Evolutionary conservation across 2,329 filamentous ascomycete species (phyloP), one percentile per base, ranked within the genome.

Genomic region (Verticillium albo-atrum): DNA sequence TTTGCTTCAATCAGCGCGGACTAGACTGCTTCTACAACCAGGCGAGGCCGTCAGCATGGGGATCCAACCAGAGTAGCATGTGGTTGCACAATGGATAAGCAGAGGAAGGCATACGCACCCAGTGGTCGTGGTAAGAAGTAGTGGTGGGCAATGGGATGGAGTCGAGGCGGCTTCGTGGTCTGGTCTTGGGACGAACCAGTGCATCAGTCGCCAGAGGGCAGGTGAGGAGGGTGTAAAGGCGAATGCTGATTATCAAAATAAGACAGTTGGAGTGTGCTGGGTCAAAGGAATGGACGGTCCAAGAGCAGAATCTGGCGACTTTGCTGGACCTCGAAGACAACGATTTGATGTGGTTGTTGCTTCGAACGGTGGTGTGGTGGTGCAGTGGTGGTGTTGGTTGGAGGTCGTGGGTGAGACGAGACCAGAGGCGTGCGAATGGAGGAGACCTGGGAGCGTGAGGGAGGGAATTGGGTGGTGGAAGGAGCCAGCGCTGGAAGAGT

Each of bases 241-340:
- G 42, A 50, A 50, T 50, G 42, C 42, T 50, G 42, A 25, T 23
- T 50, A 50, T 50, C n/a, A 50, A 23, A 50, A 50, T 50, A 12
- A 50, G 42, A 5, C 42, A 23, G n/a, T 50, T 50, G n/a, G 42
- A n/a, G 23, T 50, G 42, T 50, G 20, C 20, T 50, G 42, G 42
- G 42, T 50, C 56, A 64, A 69, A 69, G 64, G 66, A 68, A 64
- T 65, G 67, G 67, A 67, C 67, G 65, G 67, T 66, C 58, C 69
- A 65, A 83, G 74, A 81, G 82, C 83, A 85, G 81, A 74, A 78
- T 78, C 72, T 72, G 68, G 66, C 77, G 77, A 77, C 76, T 71
- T 77, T 57, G 55, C 55, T 26, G 55, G 55, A 57, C 55, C 55
- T 52, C 28, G 55, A 57, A 57, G 42, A 51, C 55, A 57, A 57